Evolutionary conservation across 371 early-diverging fungal genomes (phyloP), one percentile per base, ranked within the genome.

Genomic region (Massospora cicadina): DNA sequence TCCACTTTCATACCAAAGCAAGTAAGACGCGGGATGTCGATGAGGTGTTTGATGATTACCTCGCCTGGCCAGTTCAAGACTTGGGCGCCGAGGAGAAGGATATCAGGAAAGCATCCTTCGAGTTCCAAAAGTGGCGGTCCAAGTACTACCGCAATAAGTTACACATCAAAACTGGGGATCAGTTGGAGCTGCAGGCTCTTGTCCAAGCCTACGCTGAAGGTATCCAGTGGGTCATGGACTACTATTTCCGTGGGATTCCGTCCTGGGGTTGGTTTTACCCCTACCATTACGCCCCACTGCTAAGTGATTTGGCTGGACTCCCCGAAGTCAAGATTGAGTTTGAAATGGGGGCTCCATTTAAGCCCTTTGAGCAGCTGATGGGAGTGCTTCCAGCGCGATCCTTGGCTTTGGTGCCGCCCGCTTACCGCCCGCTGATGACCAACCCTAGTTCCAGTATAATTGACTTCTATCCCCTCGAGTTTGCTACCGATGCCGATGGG

Each of bases 241-340:
- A 99, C 73, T 99, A 99, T 72, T 95, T 93, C 73, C 75, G 82
- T 33, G 99, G 98, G 54, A 89, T 91, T 17, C 88, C 87, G 13
- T 91, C 92, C 1, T 99, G 99, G 99, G 88, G 86, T 17, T 99
- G 95, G 95, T 99, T 88, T 78, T 99, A 90, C 70, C 97, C 98
- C 1, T 93, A 89, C 75, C 96, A 99, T 71, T 99, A 98, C 75
- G 90, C 99, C 2, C 99, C 99, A 33, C 93, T 94, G 74, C 89
- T 98, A 56, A 82, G 88, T 29, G 83, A 85, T 70, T 60, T 85
- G 3, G 75, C 71, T 1, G 70, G 85, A 59, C 67, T 89, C 66
- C 71, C 65, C 1, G 73, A 79, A 23, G 84, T 82, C 72, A 70
- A 78, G 65, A 70, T 81, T 21, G 70, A 72, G n/a, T 95, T 97